Percentiles rank a stretch among this genome's conserved stretches.
phyloP scores from a whole-genome alignment of 176 grass and related monocot genomes.

The Raddia guianensis region DNA sequence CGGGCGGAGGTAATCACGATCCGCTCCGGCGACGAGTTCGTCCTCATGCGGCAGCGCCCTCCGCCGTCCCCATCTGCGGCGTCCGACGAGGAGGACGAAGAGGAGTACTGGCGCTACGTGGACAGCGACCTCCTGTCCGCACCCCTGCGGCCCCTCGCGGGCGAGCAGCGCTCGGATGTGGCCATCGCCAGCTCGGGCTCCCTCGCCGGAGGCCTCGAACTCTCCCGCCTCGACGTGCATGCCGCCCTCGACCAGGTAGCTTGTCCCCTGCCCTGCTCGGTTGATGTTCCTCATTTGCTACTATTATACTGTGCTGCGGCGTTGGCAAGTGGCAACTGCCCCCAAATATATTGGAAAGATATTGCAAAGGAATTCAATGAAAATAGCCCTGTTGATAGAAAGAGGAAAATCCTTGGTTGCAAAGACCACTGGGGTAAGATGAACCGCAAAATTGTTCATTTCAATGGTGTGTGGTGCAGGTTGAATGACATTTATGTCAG shows the following conservation, averaged over 20 bases:
- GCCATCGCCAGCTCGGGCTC: conserved; percentile 31
- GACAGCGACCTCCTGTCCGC: conserved; percentile 90
- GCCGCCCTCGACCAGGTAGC: conserved; percentile 68
- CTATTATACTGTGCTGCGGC: not conserved
- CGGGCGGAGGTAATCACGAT: conserved; percentile 64
- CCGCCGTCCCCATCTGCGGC: conserved; percentile 43
- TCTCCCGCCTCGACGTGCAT: conserved; percentile 60
- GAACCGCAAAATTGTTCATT: no score
- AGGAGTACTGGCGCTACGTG: conserved; percentile 63
- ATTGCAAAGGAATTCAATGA: no score
- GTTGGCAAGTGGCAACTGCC: not conserved
- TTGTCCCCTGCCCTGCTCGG: not conserved
- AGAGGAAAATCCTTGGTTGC: no score
- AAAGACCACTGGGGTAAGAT: no score
- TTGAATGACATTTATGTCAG: no score
- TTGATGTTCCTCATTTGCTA: not conserved
- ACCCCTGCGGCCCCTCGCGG: conserved; percentile 43
- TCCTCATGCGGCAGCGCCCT: conserved; percentile 54
- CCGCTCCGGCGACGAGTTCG: conserved; percentile 59
- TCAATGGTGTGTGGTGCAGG: no score
- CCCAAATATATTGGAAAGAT: no score
- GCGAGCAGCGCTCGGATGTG: conserved; percentile 35
- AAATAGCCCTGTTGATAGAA: no score
- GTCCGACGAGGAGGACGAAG: conserved; percentile 46
- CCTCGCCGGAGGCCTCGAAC: conserved; percentile 48